These are phyloP conservation scores for Tuber aestivum DNA, from an alignment of 495 filamentous ascomycete species.

Conservation along the genomic window DNA sequence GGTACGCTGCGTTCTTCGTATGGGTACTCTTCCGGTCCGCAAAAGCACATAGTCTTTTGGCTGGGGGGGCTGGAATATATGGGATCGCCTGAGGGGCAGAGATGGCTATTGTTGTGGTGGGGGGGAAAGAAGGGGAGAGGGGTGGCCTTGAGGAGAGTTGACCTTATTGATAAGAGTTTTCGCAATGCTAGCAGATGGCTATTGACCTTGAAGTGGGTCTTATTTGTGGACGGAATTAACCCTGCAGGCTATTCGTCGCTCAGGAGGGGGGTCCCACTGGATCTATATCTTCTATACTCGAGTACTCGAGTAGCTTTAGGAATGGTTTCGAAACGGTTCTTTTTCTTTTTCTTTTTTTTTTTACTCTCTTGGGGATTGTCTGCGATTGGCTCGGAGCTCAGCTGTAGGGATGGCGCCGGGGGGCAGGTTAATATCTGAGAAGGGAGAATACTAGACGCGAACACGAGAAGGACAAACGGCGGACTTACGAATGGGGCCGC, in stretches of 20 bases:
- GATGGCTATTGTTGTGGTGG: not conserved
- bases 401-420: conserved; percentile 27
- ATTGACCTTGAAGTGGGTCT: conserved; percentile 7
- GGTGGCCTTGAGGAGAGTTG: not conserved
- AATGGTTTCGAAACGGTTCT: conserved; percentile 3
- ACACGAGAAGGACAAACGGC: conserved; percentile 22
- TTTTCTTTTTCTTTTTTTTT: not conserved
- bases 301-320: too few species aligned
- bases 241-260: conserved; percentile 16
- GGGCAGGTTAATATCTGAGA: conserved; percentile 23
- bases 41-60: conserved; percentile 29
- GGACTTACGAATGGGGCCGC: conserved; percentile 30
- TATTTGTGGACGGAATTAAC: conserved; percentile 9
- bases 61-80: not conserved
- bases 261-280: conserved; percentile 18
- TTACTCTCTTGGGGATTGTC: not conserved
- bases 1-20: conserved; percentile 21
- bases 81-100: not conserved
- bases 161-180: not conserved
- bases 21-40: conserved; percentile 28
- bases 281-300: conserved; percentile 30
- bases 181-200: conserved; percentile 1
- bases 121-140: not conserved
- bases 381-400: not conserved
- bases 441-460: conserved; percentile 14